Base-by-base conservation (phyloP, 257 asterid species). In the Penstemon newberryi region DNA sequence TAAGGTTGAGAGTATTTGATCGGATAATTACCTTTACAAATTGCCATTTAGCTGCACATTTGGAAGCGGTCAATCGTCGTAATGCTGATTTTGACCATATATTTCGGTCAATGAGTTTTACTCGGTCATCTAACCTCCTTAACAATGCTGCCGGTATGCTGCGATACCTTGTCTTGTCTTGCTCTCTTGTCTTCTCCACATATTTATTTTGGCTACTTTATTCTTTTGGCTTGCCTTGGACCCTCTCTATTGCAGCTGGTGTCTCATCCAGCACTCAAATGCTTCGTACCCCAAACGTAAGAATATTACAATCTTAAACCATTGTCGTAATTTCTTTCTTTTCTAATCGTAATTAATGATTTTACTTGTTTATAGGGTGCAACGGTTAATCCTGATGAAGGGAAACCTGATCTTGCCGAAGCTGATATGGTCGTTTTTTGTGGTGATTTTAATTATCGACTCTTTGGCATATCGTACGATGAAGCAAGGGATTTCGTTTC, bases 401-500 rank as follows among this genome's bases (percentile, higher is more conserved):
- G 89, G 60, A 89, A 75, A 76, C 93, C 95, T 53, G 99, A 91
- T 70, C 92, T 94, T 53, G 93, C 96, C 67, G 99, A 91, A 65
- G 96, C 99, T 43, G 99, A 94, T 74, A 67, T 94, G 88, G 81
- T 94, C 37, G 72, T 91, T 71, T 87, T 91, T 75, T 80, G 73
- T 47, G 99, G 99, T 8, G 99, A 94, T 81, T 89, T 91, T 55
- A 91, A 94, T 66, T 94, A 94, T 75, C 96, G 99, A 13, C 93
- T 94, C 54, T 91, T 86, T 69, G 99, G 99, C 13, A 94, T 94
- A 86, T 81, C 98, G 3, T 94, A 94, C 36, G 99, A 91, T 50
- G 99, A 94, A 74, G 99, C 96, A 11, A 86, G 99, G 75, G 99
- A 94, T 70, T 87, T 94, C 8, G 98, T 94, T 55, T 94, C 99